These are phyloP conservation scores for Leccinum boreale DNA, from an alignment of 768 basidiomycete genomes.

Conservation along the genomic window DNA sequence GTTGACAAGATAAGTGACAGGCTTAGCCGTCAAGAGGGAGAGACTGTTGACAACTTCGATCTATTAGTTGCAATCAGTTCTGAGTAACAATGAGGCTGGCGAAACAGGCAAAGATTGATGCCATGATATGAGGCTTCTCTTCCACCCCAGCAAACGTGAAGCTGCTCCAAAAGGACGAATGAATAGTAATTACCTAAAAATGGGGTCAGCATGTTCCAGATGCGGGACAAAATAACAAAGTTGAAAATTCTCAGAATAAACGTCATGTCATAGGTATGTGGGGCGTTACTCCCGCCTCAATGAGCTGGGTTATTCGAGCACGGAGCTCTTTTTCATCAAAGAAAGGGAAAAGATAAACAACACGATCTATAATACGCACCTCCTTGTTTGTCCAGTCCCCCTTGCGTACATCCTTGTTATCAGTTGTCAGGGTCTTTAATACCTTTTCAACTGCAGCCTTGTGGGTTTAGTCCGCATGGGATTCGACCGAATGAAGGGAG, in stretches of 20 bases:
- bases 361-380: conserved; percentile 45
- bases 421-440: conserved; percentile 69
- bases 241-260: conserved; percentile 37
- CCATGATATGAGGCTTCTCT: conserved; percentile 65
- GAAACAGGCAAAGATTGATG: neutral
- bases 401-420: conserved; percentile 89
- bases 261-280: conserved; percentile 66
- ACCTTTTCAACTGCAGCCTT: conserved; percentile 87
- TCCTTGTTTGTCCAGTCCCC: conserved; percentile 96
- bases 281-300: conserved; percentile 94
- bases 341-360: conserved; percentile 8
- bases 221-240: neutral
- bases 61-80: conserved; percentile 38
- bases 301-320: conserved; percentile 94
- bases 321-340: conserved; percentile 74
- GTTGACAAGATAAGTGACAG: conserved; percentile 97
- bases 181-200: conserved; percentile 21
- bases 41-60: conserved; percentile 89
- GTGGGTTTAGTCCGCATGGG: conserved; percentile 14
- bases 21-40: conserved; percentile 91
- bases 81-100: neutral
- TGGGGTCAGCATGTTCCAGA: conserved; percentile 4
- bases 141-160: conserved; percentile 72
- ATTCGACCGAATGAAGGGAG: neutral
- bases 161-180: conserved; percentile 45